These are phyloP conservation scores for Toxicodendron radicans DNA, from an alignment of 345 rosid species.

Conservation along the genomic window DNA sequence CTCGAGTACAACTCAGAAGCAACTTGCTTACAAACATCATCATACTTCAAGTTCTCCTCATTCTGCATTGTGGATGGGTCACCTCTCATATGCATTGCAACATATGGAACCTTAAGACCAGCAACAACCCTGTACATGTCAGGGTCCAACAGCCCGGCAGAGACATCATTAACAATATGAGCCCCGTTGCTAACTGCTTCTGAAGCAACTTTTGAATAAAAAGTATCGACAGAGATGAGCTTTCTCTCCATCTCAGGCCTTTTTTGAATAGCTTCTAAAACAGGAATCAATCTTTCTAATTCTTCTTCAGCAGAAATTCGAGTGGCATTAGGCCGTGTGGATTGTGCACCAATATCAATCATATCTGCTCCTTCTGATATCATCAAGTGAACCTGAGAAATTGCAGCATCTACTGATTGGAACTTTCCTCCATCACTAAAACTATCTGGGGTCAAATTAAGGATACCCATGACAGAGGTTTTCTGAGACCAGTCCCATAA, in stretches of 20 bases:
- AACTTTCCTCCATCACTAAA: constrained; percentile 90
- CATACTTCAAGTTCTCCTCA: constrained; percentile 60
- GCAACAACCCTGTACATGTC: constrained; percentile 71
- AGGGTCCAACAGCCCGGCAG: constrained; percentile 72
- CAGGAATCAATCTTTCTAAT: constrained; percentile 67
- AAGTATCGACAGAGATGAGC: constrained; percentile 79
- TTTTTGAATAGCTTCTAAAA: constrained; percentile 59
- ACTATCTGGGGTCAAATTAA: constrained; percentile 94
- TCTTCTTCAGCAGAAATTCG: constrained; percentile 71
- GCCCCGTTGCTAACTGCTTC: constrained; percentile 81
- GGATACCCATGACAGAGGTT: constrained; percentile 82
- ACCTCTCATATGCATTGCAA: constrained; percentile 97
- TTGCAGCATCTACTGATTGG: constrained; percentile 60
- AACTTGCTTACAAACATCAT: constrained; percentile 68
- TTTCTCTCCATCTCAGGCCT: constrained; percentile 92
- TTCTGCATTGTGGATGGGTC: constrained; percentile 87
- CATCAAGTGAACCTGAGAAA: constrained; percentile 72
- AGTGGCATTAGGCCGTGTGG: constrained; percentile 81
- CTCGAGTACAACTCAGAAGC: constrained; percentile 61
- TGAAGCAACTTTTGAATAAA: constrained; percentile 81
- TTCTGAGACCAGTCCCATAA: constrained; percentile 81
- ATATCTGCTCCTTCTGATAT: constrained; percentile 79
- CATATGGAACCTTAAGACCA: constrained; percentile 65
- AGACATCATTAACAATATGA: constrained; percentile 81
- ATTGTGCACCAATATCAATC: constrained; percentile 87